Evolutionary conservation across 805 yeast genomes (phyloP).

Genomic region (Scheffersomyces lignosus): DNA sequence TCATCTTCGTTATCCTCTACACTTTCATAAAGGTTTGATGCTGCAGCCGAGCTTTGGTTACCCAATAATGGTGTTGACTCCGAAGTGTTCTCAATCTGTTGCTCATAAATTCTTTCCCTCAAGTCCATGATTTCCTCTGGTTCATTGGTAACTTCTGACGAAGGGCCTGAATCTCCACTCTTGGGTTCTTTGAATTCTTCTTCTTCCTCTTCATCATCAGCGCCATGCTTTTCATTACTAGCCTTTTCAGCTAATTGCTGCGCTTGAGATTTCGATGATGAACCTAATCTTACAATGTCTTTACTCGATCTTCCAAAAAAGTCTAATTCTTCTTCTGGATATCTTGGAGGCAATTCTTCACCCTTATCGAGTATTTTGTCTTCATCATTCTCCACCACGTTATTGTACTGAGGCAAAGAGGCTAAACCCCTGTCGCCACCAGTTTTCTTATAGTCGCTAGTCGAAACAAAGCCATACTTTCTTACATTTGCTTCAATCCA

Average conservation of each 20-base stretch:
- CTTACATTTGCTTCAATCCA: slow-evolving; percentile 54
- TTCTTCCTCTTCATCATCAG: slow-evolving; percentile 9
- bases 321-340: slow-evolving; percentile 62
- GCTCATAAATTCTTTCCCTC: slow-evolving; percentile 33
- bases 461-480: slow-evolving; percentile 56
- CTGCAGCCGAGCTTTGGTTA: neutral
- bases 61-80: neutral
- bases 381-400: slow-evolving; percentile 16
- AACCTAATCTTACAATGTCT: slow-evolving; percentile 23
- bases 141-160: slow-evolving; percentile 23
- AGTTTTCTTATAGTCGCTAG: slow-evolving; percentile 37
- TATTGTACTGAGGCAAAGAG: slow-evolving; percentile 36
- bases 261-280: slow-evolving; percentile 23
- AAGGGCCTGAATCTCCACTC: slow-evolving; percentile 2
- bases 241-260: slow-evolving; percentile 3
- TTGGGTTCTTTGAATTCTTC: slow-evolving; percentile 5
- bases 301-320: slow-evolving; percentile 52
- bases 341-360: slow-evolving; percentile 69
- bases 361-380: slow-evolving; percentile 69
- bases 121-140: slow-evolving; percentile 37
- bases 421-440: slow-evolving; percentile 41
- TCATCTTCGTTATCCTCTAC: neutral
- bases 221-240: slow-evolving; percentile 8
- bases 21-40: neutral
- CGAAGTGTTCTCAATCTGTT: slow-evolving; percentile 8